Base-by-base conservation (phyloP, 108 stramenopile species). In the Fistulifera pelliculosa region DNA sequence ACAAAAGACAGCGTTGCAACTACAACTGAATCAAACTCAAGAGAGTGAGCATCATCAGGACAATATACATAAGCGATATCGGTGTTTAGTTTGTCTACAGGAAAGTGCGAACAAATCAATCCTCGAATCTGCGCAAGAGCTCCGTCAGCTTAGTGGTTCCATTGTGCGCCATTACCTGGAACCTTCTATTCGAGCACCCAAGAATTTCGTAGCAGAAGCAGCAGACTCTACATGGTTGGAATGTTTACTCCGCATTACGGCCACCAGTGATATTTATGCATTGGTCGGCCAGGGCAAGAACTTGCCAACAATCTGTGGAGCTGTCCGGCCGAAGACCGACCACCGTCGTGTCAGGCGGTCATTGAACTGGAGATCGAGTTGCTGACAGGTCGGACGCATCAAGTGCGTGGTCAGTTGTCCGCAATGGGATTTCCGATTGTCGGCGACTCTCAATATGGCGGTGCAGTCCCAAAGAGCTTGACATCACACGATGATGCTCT, bases 341-440 rank as follows among this genome's bases (percentile, higher is more conserved):
- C 88, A 27, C 39, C 41, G 1, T 49, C 56, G n/a, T 72, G 71
- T 45, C 59, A 73, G 35, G 89, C 74, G 12, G 70, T 87, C 3
- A 70, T 66, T 38, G 83, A 92, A 67, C 42, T 83, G 23, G 69
- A 81, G 25, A 60, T 92, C 25, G 76, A 83, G 43, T 69, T 92
- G 0, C 52, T 85, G 14, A 92, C 90, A 2, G 93, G 93, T 3
- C 49, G 93, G 10, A 90, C 88, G 4, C 93, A 94, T 71, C 93
- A 94, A 61, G 90, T 94, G 8, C 79, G 93, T 13, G 93, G 93
- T 23, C 93, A 94, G 60, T 41, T 94, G 27, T 60, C 76, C 7
- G 65, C 73, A 27, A 21, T 78, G 25, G 87, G 90, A 21, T 87
- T 71, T 64, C 85, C 90, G 0, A 26, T 94, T 17, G 85, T 91